phyloP scores from a whole-genome alignment of 179 eudicot species.

The Silene coronaria region DNA sequence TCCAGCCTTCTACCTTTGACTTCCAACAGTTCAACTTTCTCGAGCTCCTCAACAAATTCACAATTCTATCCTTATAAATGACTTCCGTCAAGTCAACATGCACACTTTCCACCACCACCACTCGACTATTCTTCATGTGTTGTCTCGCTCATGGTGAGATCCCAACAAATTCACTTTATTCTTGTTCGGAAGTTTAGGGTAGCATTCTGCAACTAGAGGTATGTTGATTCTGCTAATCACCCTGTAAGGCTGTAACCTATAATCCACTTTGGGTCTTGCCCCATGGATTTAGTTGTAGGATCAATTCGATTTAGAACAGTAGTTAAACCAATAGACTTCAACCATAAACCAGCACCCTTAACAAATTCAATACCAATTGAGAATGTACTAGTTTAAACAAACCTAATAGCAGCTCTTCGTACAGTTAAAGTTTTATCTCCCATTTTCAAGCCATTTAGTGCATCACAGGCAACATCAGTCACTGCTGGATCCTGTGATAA shows the following conservation, averaged over 20 bases:
- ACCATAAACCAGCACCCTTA: neutral
- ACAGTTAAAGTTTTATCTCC: constrained; percentile 89
- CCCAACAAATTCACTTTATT: neutral
- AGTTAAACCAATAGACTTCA: neutral
- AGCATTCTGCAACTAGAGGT: neutral
- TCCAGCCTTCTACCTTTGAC: neutral
- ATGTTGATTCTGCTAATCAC: neutral
- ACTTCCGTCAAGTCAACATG: neutral
- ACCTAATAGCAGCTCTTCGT: constrained; percentile 85
- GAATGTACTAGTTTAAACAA: constrained; percentile 13
- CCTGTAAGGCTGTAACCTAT: neutral
- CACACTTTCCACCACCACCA: neutral
- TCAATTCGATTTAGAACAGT: neutral
- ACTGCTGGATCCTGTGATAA: constrained; percentile 56
- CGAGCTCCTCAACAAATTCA: neutral
- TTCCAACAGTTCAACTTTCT: neutral
- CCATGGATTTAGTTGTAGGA: neutral
- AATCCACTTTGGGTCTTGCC: neutral
- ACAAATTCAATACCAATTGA: neutral
- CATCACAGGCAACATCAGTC: constrained; percentile 81
- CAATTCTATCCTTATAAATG: neutral
- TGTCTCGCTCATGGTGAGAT: neutral
- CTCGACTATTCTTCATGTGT: neutral
- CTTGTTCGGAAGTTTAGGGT: neutral
- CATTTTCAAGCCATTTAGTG: constrained; percentile 84